Evolutionary conservation across 345 rosid genomes (phyloP).

Genomic region (Aquilaria malaccensis): DNA sequence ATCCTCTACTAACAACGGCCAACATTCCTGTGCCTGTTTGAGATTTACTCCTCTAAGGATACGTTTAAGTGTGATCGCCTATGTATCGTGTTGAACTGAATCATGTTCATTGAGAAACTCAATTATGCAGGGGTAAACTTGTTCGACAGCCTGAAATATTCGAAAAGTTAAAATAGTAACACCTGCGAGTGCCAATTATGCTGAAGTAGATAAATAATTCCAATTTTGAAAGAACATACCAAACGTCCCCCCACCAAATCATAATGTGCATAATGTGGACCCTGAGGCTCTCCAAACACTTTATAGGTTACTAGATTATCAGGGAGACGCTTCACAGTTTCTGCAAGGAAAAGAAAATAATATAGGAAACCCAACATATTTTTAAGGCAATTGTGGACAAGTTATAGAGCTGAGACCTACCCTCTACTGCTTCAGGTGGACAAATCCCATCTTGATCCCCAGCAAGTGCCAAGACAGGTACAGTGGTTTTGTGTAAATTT

Average conservation of each 20-base stretch:
- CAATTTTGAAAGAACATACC: slow-evolving; percentile 31
- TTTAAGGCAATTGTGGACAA: not conserved
- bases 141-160: slow-evolving; percentile 73
- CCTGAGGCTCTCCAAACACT: slow-evolving; percentile 51
- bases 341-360: slow-evolving; percentile 24
- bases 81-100: slow-evolving; percentile 16
- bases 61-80: not conserved
- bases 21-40: no score
- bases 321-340: slow-evolving; percentile 50
- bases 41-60: no score
- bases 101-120: slow-evolving; percentile 62
- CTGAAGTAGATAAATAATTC: slow-evolving; percentile 9
- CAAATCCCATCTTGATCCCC: slow-evolving; percentile 92
- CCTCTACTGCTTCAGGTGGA: slow-evolving; percentile 89
- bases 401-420: slow-evolving; percentile 25
- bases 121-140: slow-evolving; percentile 76
- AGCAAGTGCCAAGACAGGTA: slow-evolving; percentile 85
- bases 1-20: no score
- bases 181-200: slow-evolving; percentile 7
- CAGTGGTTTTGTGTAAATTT: slow-evolving; percentile 42
- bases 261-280: slow-evolving; percentile 73
- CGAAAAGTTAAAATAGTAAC: not conserved
- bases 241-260: slow-evolving; percentile 66
- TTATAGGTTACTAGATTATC: slow-evolving; percentile 47
- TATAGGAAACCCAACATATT: slow-evolving; percentile 4